Evolutionary conservation across 208 protist genomes (phyloP), one percentile per base, ranked within the genome.

Genomic region (Trichomonas gallinae): DNA sequence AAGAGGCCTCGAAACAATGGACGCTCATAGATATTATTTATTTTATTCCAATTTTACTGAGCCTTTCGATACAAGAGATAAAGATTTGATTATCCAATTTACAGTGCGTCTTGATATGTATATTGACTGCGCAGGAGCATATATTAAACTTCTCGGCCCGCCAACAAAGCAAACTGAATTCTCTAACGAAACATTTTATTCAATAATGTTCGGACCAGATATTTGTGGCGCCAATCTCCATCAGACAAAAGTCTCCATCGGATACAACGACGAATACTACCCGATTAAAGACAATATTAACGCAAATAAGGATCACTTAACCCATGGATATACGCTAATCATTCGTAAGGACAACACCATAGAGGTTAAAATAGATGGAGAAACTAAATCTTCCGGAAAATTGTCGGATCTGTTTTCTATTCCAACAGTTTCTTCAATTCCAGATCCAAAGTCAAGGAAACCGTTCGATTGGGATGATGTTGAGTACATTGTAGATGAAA

Each of bases 141-240:
- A 89, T 26, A 89, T 89, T 38, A 89, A 89, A 46, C 23, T 89
- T 10, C 40, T 89, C 21, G 38, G 38, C 31, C 38, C 83, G 31
- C 13, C 13, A 8, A 46, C 9, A n/a, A 40, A 89, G 8, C 40
- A 31, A 46, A 31, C 15, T 17, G 13, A 89, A 31, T 89, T 89
- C 9, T 46, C 38, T 9, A 89, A 89, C 83, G 87, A 93, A 93
- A 36, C 87, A 11, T 8, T 38, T 21, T 51, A 93, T 51, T 93
- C 44, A 9, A 93, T 93, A 38, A 93, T 93, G 87, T 93, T 93
- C 38, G 87, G 87, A 11, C 87, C 87, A 34, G 87, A 93, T 93
- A 93, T 93, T 36, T 93, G 87, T 51, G 87, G 83, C 15, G 83
- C 83, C 31, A 40, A 44, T 26, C 83, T 31, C 8, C 31, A 89